A percentile compares a stretch with the other conserved stretches of the same genome.
phyloP scores from a whole-genome alignment of 352 stramenopile genomes.

The Globisporangium ultimum region DNA sequence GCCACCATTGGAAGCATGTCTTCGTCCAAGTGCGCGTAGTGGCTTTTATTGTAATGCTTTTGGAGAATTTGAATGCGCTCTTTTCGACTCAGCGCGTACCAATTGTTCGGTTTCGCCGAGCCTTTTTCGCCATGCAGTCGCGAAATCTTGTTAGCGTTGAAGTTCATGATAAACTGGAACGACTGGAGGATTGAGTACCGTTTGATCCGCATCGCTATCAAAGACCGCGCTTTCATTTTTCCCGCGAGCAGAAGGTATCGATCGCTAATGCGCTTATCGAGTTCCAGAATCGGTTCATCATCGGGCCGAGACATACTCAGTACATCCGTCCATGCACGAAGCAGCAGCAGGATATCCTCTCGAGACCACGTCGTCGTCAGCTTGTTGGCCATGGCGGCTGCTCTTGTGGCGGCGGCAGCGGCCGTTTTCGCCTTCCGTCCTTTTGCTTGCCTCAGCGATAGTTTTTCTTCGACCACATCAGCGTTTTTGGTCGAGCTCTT shows the following conservation, averaged over 20 bases:
- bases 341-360: constrained; percentile 10
- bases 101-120: neutral
- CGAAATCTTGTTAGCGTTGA: constrained; percentile 4
- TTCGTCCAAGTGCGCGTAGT: constrained; percentile 7
- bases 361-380: constrained; percentile 6
- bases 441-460: no score
- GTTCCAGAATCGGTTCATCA: no score
- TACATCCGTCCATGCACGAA: constrained; percentile 7
- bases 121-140: neutral
- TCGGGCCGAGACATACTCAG: no score
- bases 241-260: no score
- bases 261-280: no score
- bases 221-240: neutral
- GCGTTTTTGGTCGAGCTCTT: no score
- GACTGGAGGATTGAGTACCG: constrained; percentile 10
- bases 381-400: no score
- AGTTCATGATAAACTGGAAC: constrained; percentile 12
- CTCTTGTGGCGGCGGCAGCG: no score
- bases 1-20: constrained; percentile 10
- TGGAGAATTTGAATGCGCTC: constrained; percentile 5
- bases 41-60: constrained; percentile 10
- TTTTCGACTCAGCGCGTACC: constrained; percentile 5
- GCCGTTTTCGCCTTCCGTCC: no score
- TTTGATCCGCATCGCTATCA: constrained; percentile 8
- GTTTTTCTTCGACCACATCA: no score